phyloP scores from a whole-genome alignment of 495 filamentous ascomycete species.

The Aspergillus affinis region DNA sequence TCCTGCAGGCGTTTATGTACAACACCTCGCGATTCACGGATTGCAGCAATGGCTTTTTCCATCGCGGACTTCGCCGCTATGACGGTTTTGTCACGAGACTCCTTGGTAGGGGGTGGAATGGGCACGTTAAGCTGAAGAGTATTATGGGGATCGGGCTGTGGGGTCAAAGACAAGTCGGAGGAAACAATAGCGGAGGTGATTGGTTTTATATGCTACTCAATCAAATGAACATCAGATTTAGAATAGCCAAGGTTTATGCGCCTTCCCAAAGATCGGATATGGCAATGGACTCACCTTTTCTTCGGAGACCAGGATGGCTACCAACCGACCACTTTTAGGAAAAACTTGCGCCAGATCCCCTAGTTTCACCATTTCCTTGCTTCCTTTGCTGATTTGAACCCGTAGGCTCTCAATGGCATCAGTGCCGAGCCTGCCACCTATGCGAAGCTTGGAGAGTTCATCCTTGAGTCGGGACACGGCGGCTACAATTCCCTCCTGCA shows the following conservation, averaged over 20 bases:
- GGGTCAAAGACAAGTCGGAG: constrained; percentile 68
- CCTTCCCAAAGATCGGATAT: neutral
- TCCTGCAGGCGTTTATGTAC: constrained; percentile 67
- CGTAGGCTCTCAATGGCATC: constrained; percentile 63
- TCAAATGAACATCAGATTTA: neutral
- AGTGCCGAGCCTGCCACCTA: constrained; percentile 68
- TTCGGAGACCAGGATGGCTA: constrained; percentile 65
- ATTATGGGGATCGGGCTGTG: constrained; percentile 67
- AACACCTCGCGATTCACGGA: constrained; percentile 54
- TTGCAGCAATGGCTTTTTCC: constrained; percentile 53
- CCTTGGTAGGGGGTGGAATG: constrained; percentile 68
- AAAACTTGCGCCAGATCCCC: constrained; percentile 76
- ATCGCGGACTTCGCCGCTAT: constrained; percentile 59
- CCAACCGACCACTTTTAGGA: constrained; percentile 65
- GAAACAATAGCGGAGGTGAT: constrained; percentile 68
- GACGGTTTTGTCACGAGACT: constrained; percentile 53
- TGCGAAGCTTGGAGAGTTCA: constrained; percentile 64
- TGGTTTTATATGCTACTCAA: constrained; percentile 61
- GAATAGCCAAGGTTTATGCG: no score
- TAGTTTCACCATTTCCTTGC: constrained; percentile 49
- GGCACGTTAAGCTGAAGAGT: constrained; percentile 68
- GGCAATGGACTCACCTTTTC: constrained; percentile 49
- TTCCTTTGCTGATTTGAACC: constrained; percentile 58
- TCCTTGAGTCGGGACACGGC: constrained; percentile 57
- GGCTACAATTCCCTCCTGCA: constrained; percentile 58